Evolutionary conservation across 768 basidiomycete genomes (phyloP), one percentile per base, ranked within the genome.

Genomic region (Cantharellus anzutake): DNA sequence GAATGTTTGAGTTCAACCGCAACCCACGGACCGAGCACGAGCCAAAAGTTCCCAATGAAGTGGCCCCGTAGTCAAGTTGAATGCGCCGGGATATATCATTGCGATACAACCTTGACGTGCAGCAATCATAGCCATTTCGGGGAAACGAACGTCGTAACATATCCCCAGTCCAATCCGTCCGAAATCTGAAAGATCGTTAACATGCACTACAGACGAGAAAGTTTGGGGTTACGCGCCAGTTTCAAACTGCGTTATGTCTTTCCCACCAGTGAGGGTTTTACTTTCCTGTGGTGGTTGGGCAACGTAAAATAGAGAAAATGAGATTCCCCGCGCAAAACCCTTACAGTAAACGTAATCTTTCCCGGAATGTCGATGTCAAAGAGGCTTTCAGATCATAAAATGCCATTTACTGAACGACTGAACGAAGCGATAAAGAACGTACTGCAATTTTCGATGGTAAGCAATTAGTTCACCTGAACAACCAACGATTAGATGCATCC

Each of bases 291-390:
- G 64, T 50, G 48, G 61, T 29, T 11, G 11, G 44, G 11, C 44
- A 48, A 29, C 29, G 52, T 37, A 55, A 7, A 11, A 55, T 37
- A 55, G 7, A 37, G 35, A 37, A 37, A 14, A 11, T 11, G 52
- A 37, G 14, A 55, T 11, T 55, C 35, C 38, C 35, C 11, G 52
- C 1, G 44, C 44, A 48, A 48, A 29, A 48, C 11, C 7, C 52
- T 5, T 60, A 82, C 90, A 75, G 87, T 88, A 77, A 92, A 92
- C 20, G 70, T 87, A 68, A 94, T 91, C 68, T 87, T 83, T 14
- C 89, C 90, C 0, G 86, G 86, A 57, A 99, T 94, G 67, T 98
- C 91, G 62, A 98, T 97, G 68, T 99, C 94, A 70, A 98, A 99
- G 3, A 99, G 74, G 68, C 52, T 55, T 29, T 14, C 11, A 55